A percentile compares a stretch with the other conserved stretches of the same genome.
Conservation (phyloP, 2,329 filamentous ascomycete species). For the Chaetomium olivaceum region DNA sequence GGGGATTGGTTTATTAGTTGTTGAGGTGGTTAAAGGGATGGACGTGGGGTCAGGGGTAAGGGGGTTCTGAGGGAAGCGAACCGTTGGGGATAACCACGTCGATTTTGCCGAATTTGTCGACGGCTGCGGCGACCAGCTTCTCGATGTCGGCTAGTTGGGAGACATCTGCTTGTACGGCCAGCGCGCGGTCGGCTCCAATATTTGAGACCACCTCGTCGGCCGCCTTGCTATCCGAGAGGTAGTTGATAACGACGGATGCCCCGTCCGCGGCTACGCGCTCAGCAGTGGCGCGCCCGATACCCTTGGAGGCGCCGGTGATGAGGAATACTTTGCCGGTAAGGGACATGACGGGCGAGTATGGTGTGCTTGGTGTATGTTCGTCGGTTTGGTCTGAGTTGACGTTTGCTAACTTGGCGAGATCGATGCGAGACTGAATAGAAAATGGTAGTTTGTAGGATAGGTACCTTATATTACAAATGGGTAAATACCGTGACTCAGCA, state of each 20-base stretch:
- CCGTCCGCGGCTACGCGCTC: conserved; percentile 47
- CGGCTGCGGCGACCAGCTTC: conserved; percentile 50
- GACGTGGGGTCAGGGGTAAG: too few relatives aligned
- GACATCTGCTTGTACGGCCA: conserved; percentile 59
- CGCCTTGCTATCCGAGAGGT: conserved; percentile 49
- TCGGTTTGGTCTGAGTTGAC: too few relatives aligned
- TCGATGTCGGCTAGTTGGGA: conserved; percentile 48
- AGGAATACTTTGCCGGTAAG: conserved; percentile 52
- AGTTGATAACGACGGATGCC: conserved; percentile 52
- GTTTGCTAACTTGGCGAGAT: too few relatives aligned
- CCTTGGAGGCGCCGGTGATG: conserved; percentile 47
- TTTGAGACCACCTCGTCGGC: conserved; percentile 48
- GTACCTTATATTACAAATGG: too few relatives aligned
- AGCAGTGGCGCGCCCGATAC: conserved; percentile 49
- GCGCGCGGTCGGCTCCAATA: conserved; percentile 49
- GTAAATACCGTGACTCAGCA: too few relatives aligned
- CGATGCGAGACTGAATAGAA: too few relatives aligned
- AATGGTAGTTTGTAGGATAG: too few relatives aligned
- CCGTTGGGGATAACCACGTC: conserved; percentile 60
- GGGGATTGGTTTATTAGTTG: neutral
- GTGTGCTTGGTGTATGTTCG: too few relatives aligned
- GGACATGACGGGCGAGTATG: conserved; percentile 20
- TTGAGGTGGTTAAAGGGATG: too few relatives aligned
- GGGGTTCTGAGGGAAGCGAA: neutral
- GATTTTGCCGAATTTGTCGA: conserved; percentile 55